phyloP scores from a whole-genome alignment of 2,329 filamentous ascomycete species.

The Trichoderma simmonsii region DNA sequence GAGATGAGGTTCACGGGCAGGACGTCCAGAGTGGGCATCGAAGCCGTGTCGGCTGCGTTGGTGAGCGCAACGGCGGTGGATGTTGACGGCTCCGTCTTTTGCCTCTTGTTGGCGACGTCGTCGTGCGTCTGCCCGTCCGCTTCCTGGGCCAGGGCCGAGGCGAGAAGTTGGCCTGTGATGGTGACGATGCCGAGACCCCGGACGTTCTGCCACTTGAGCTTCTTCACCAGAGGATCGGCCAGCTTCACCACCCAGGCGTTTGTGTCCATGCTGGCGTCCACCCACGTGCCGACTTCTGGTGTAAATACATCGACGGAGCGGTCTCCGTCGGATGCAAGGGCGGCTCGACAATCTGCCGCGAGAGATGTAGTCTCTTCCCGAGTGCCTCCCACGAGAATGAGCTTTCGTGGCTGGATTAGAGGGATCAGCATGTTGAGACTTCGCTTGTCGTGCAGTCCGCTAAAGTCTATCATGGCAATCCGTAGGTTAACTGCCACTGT shows the following conservation, averaged over 20 bases:
- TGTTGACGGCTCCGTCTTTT: slow-evolving; percentile 42
- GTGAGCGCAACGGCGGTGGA: slow-evolving; percentile 28
- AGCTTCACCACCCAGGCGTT: slow-evolving; percentile 96
- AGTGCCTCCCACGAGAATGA: slow-evolving; percentile 85
- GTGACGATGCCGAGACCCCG: slow-evolving; percentile 87
- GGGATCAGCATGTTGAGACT: slow-evolving; percentile 94
- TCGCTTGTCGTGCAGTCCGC: slow-evolving; percentile 87
- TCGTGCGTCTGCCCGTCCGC: slow-evolving; percentile 48
- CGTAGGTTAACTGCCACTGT: slow-evolving; percentile 67
- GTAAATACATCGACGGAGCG: slow-evolving; percentile 72
- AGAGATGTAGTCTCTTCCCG: slow-evolving; percentile 74
- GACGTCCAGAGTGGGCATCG: slow-evolving; percentile 52
- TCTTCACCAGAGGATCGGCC: slow-evolving; percentile 77
- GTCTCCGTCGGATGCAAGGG: slow-evolving; percentile 52
- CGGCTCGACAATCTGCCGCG: slow-evolving; percentile 73
- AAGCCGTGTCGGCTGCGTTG: slow-evolving; percentile 23
- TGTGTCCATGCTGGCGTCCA: slow-evolving; percentile 94
- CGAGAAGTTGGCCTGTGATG: slow-evolving; percentile 69
- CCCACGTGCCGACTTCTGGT: slow-evolving; percentile 65
- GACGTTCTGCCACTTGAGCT: slow-evolving; percentile 92
- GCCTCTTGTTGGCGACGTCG: slow-evolving; percentile 47
- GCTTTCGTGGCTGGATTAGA: slow-evolving; percentile 86
- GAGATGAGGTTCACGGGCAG: slow-evolving; percentile 61
- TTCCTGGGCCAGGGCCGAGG: slow-evolving; percentile 33
- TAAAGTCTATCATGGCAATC: slow-evolving; percentile 87